Percentiles rank a stretch among this genome's conserved stretches.
Evolutionary conservation across 768 basidiomycete genomes (phyloP).

Genomic region (Ramaria sp.): DNA sequence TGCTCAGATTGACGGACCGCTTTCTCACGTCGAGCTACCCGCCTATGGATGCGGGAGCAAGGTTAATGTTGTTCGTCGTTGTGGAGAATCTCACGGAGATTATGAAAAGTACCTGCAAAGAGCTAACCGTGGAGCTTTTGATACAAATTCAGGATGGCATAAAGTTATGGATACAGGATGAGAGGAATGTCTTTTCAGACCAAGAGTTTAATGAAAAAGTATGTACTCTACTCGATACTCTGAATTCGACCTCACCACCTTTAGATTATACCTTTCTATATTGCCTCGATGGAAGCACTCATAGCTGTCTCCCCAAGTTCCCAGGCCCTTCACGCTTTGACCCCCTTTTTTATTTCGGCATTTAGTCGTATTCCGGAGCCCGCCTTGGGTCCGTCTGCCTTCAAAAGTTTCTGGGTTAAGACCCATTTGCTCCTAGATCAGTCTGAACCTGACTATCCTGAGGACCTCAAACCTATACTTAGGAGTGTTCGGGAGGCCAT

Average conservation of each 20-base stretch:
- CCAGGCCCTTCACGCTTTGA: slow-evolving; percentile 34
- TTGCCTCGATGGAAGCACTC: slow-evolving; percentile 42
- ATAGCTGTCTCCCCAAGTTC: slow-evolving; percentile 32
- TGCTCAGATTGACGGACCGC: slow-evolving; percentile 52
- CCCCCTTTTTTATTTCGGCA: slow-evolving; percentile 42
- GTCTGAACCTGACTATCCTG: slow-evolving; percentile 46
- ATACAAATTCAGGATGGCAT: slow-evolving; percentile 43
- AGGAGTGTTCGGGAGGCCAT: slow-evolving; percentile 7
- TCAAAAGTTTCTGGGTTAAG: slow-evolving; percentile 51
- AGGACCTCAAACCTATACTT: slow-evolving; percentile 29
- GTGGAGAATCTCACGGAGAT: slow-evolving; percentile 40
- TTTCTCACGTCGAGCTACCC: slow-evolving; percentile 56
- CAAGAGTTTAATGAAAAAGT: slow-evolving; percentile 54
- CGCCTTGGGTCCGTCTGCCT: slow-evolving; percentile 33
- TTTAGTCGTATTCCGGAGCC: slow-evolving; percentile 46
- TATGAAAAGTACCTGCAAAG: slow-evolving; percentile 45
- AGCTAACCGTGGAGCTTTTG: slow-evolving; percentile 34
- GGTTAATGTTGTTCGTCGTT: slow-evolving; percentile 50
- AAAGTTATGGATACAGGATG: slow-evolving; percentile 54
- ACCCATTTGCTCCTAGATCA: slow-evolving; percentile 30
- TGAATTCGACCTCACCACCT: not conserved
- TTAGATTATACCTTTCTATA: slow-evolving; percentile 54
- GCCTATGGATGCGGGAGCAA: slow-evolving; percentile 37
- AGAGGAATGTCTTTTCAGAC: slow-evolving; percentile 33
- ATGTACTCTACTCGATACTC: slow-evolving; percentile 15